These are phyloP conservation scores for Tagetes erecta DNA, from an alignment of 129 eudicot species.

Conservation along the genomic window DNA sequence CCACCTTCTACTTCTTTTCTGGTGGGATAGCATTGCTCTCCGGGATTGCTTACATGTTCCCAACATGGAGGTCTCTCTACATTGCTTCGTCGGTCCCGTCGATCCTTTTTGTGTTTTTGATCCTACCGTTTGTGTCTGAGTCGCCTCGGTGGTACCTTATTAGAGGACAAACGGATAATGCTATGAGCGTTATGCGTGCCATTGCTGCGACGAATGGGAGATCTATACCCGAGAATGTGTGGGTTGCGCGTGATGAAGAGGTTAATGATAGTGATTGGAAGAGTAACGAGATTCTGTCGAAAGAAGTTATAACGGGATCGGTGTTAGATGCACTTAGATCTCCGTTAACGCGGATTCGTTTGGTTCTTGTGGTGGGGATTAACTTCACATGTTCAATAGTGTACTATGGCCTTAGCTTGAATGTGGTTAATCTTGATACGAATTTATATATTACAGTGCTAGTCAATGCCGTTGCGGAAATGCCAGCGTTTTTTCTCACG, in stretches of 20 bases:
- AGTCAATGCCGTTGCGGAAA: slow-evolving; percentile 74
- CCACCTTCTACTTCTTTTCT: slow-evolving; percentile 95
- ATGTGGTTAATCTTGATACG: slow-evolving; percentile 91
- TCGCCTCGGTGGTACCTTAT: slow-evolving; percentile 96
- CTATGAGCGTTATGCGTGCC: slow-evolving; percentile 59
- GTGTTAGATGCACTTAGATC: slow-evolving; percentile 59
- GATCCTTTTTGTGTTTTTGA: slow-evolving; percentile 51
- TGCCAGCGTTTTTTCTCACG: slow-evolving; percentile 76
- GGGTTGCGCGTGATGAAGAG: slow-evolving; percentile 66
- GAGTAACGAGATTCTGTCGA: slow-evolving; percentile 18
- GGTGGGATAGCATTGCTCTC: slow-evolving; percentile 77
- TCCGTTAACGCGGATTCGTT: slow-evolving; percentile 58
- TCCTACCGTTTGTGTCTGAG: slow-evolving; percentile 78
- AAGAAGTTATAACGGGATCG: slow-evolving; percentile 55
- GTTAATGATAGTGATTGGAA: slow-evolving; percentile 19
- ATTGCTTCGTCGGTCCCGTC: slow-evolving; percentile 80
- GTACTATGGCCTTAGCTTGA: slow-evolving; percentile 86
- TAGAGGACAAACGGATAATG: slow-evolving; percentile 54
- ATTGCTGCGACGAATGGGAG: slow-evolving; percentile 59
- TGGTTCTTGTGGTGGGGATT: slow-evolving; percentile 62
- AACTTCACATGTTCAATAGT: slow-evolving; percentile 74
- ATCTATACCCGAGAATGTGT: slow-evolving; percentile 50
- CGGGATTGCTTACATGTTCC: slow-evolving; percentile 73
- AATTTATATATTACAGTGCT: slow-evolving; percentile 73
- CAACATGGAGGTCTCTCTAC: slow-evolving; percentile 73